phyloP scores from a whole-genome alignment of 179 eudicot species.

The Amaranthus tricolor region DNA sequence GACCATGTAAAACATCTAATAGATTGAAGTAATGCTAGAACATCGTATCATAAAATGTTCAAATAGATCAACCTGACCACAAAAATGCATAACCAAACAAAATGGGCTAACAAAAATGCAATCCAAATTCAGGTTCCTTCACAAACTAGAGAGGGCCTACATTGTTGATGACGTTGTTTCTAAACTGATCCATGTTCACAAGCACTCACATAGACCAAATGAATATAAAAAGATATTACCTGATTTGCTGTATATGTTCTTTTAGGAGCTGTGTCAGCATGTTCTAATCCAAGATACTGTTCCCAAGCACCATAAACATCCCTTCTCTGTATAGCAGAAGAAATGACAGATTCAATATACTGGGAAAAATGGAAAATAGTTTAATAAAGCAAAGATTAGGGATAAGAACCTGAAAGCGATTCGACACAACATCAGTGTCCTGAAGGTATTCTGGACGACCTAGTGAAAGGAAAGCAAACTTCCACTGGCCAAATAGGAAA shows the following conservation, averaged over 20 bases:
- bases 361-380: neutral
- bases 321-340: slow-evolving; percentile 45
- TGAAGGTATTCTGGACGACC: slow-evolving; percentile 82
- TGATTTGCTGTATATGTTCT: slow-evolving; percentile 58
- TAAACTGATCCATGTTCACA: neutral
- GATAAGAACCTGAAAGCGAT: slow-evolving; percentile 63
- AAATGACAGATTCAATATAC: slow-evolving; percentile 3
- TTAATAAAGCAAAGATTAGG: neutral
- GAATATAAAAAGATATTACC: slow-evolving; percentile 31
- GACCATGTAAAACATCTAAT: neutral
- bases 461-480: slow-evolving; percentile 72
- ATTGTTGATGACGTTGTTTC: no score
- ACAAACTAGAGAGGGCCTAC: neutral
- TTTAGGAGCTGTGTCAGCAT: slow-evolving; percentile 71
- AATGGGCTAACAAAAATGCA: neutral
- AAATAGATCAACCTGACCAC: neutral
- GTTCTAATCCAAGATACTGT: slow-evolving; percentile 89
- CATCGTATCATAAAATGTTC: neutral
- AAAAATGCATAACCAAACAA: no score
- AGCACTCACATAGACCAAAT: neutral
- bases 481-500: slow-evolving; percentile 59
- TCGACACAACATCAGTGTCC: slow-evolving; percentile 65
- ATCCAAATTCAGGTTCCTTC: neutral
- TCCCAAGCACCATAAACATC: slow-evolving; percentile 94
- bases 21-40: neutral